Percentiles rank a stretch among this genome's conserved stretches.
phyloP scores from a whole-genome alignment of 179 eudicot genomes.

The Amaranthus tricolor region DNA sequence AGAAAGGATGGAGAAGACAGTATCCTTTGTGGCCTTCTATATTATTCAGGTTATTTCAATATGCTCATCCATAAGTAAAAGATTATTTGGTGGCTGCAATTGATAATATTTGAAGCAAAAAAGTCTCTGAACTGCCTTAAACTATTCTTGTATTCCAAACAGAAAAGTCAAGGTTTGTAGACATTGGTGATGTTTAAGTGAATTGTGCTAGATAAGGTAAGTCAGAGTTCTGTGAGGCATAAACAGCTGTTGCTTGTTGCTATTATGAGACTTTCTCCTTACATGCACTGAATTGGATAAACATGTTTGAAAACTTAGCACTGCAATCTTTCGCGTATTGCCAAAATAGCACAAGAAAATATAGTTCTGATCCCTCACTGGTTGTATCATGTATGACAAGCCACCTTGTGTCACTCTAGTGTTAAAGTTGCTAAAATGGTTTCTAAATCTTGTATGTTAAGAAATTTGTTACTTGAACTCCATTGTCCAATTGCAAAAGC shows the following conservation, averaged over 20 bases:
- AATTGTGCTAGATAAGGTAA: background rate
- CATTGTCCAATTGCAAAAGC: too few relatives aligned
- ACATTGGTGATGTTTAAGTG: background rate
- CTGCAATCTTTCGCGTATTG: too few relatives aligned
- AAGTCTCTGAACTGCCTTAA: background rate
- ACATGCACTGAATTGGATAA: too few relatives aligned
- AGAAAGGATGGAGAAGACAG: conserved; percentile 35
- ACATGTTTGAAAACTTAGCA: too few relatives aligned
- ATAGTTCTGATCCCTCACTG: too few relatives aligned
- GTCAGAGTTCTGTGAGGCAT: too few relatives aligned
- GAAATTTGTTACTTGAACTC: too few relatives aligned
- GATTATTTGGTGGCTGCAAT: background rate
- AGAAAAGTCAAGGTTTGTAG: background rate
- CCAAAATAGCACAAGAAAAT: too few relatives aligned
- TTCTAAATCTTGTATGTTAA: too few relatives aligned
- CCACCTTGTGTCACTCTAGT: too few relatives aligned
- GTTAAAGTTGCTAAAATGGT: too few relatives aligned
- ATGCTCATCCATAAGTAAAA: background rate
- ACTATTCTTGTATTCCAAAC: background rate
- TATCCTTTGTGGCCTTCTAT: conserved; percentile 31
- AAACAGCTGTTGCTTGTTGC: background rate
- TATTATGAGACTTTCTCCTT: too few relatives aligned
- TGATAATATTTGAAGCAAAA: background rate
- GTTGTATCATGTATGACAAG: background rate
- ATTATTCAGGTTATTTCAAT: conserved; percentile 3